phyloP scores from a whole-genome alignment of 1,284 basidiomycete genomes.

The Hymenochaete sp. region DNA sequence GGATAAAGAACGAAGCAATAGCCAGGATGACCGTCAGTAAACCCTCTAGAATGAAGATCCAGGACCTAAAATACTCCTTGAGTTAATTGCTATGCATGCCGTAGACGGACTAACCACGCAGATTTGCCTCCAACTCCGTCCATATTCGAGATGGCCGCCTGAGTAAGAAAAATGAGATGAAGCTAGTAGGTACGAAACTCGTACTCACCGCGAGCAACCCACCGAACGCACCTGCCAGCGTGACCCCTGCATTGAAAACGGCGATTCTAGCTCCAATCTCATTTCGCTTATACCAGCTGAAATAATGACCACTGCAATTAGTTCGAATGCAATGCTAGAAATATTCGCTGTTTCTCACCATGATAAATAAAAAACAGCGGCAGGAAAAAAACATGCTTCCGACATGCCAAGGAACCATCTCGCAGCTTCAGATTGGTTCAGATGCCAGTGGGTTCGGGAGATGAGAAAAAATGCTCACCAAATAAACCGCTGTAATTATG shows the following conservation, averaged over 20 bases:
- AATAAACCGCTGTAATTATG: conserved; percentile 55
- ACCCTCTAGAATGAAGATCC: conserved; percentile 68
- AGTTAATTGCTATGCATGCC: neutral
- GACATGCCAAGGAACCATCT: conserved; percentile 58
- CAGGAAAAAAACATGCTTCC: conserved; percentile 60
- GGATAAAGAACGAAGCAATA: conserved; percentile 60
- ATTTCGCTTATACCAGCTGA: conserved; percentile 55
- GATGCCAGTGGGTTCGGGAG: conserved; percentile 4
- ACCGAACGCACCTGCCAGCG: conserved; percentile 63
- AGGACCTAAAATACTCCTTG: conserved; percentile 35
- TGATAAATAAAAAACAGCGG: conserved; percentile 59
- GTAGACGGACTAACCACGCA: conserved; percentile 25
- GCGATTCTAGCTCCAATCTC: conserved; percentile 60
- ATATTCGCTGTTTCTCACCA: conserved; percentile 36
- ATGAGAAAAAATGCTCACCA: conserved; percentile 32
- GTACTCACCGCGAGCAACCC: conserved; percentile 51
- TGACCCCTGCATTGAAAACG: conserved; percentile 66
- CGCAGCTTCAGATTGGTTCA: conserved; percentile 35
- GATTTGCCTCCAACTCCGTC: conserved; percentile 57
- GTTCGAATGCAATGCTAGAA: neutral
- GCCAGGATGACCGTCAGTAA: conserved; percentile 61
- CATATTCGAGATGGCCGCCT: conserved; percentile 67
- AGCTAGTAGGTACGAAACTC: conserved; percentile 1
- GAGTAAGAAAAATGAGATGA: neutral
- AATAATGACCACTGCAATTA: neutral